These are phyloP conservation scores for Suillus luteus DNA, from an alignment of 768 basidiomycete genomes.

Conservation along the genomic window DNA sequence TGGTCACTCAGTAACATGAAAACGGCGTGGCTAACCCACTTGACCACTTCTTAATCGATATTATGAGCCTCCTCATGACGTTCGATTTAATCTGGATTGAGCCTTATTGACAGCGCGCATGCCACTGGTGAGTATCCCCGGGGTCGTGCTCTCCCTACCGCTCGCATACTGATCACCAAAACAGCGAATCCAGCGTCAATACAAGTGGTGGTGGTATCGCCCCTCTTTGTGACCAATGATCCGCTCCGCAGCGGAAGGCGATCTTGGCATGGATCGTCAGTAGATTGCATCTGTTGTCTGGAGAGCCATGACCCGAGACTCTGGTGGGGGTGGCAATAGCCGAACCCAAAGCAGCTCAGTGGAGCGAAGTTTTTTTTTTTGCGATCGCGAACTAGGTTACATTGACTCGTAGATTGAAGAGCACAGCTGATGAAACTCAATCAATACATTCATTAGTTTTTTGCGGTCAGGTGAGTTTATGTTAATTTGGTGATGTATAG, in stretches of 20 bases:
- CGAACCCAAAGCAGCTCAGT: conserved; percentile 1
- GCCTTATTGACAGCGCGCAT: not conserved
- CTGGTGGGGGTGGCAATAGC: conserved; percentile 1
- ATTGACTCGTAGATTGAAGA: no score
- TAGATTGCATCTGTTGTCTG: not conserved
- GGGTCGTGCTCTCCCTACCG: not conserved
- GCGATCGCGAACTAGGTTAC: not conserved
- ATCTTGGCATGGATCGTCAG: not conserved
- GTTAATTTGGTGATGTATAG: not conserved
- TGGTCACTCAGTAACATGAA: not conserved
- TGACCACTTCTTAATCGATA: not conserved
- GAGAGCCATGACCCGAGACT: not conserved
- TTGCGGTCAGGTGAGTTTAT: not conserved
- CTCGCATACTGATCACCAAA: not conserved
- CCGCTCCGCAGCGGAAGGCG: conserved; percentile 1
- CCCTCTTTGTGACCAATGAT: conserved; percentile 1
- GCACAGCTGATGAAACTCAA: conserved; percentile 6
- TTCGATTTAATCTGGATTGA: not conserved
- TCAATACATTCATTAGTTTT: not conserved
- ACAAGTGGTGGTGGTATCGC: not conserved
- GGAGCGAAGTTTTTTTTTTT: conserved; percentile 5
- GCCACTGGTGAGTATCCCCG: not conserved
- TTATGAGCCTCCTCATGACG: not conserved
- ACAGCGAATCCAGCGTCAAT: not conserved
- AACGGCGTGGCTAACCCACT: not conserved